Evolutionary conservation across 805 yeast genomes (phyloP).

Genomic region (Schwanniomyces sp.): DNA sequence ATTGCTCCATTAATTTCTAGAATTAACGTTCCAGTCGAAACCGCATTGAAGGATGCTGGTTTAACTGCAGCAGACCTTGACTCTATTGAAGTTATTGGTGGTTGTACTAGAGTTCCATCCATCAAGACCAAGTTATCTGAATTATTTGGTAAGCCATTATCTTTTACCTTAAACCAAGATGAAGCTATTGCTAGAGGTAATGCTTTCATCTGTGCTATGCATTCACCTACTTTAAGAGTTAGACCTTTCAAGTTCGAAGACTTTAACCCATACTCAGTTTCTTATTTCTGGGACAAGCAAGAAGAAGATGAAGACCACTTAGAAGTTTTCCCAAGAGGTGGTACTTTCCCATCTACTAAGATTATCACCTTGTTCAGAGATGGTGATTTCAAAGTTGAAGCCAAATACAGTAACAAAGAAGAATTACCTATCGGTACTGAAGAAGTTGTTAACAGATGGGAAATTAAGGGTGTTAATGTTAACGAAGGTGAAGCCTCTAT

Average conservation of each 20-base stretch:
- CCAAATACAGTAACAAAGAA: slow-evolving; percentile 75
- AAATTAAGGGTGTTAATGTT: slow-evolving; percentile 79
- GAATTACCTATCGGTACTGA: slow-evolving; percentile 71
- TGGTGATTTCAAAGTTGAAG: slow-evolving; percentile 82
- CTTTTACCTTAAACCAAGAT: slow-evolving; percentile 96
- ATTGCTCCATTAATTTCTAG: slow-evolving; percentile 79
- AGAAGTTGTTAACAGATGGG: slow-evolving; percentile 78
- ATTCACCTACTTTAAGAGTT: slow-evolving; percentile 97
- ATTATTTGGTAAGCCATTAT: slow-evolving; percentile 80
- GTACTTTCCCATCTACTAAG: slow-evolving; percentile 91
- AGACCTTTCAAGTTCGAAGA: slow-evolving; percentile 99
- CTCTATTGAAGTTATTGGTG: slow-evolving; percentile 95
- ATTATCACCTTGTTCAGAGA: slow-evolving; percentile 91
- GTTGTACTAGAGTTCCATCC: slow-evolving; percentile 96
- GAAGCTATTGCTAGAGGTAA: slow-evolving; percentile 99
- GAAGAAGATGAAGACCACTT: slow-evolving; percentile 88
- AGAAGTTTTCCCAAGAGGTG: slow-evolving; percentile 96
- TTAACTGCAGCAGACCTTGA: slow-evolving; percentile 73
- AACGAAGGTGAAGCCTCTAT: slow-evolving; percentile 73
- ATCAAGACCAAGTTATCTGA: slow-evolving; percentile 79
- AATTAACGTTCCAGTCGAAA: slow-evolving; percentile 73
- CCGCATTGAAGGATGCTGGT: slow-evolving; percentile 80
- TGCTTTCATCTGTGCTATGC: slow-evolving; percentile 98
- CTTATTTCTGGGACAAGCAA: slow-evolving; percentile 93
- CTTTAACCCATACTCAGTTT: slow-evolving; percentile 84